Percentiles rank a stretch among this genome's conserved stretches.
Evolutionary conservation across 148 eudicot genomes (phyloP).

Genomic region (Camellia japonica): DNA sequence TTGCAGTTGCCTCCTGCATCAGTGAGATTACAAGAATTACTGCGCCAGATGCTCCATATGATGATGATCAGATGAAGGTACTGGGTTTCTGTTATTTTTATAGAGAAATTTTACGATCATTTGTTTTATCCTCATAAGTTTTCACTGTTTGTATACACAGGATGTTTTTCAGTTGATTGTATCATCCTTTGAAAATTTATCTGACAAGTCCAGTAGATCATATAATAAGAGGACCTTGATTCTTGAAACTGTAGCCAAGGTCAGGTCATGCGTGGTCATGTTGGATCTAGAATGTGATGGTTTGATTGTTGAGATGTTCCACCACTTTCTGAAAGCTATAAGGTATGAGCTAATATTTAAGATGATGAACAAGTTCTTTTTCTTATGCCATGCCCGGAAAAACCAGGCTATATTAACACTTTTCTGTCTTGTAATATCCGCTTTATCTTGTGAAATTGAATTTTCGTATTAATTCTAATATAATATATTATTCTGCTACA

Average conservation of each 20-base stretch:
- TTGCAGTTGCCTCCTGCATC: slow-evolving; percentile 87
- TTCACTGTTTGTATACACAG: slow-evolving; percentile 30
- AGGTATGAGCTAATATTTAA: slow-evolving; percentile 39
- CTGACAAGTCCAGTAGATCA: slow-evolving; percentile 63
- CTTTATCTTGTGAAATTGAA: not conserved
- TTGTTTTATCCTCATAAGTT: slow-evolving; percentile 2
- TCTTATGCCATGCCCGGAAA: too few species aligned
- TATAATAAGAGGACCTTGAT: slow-evolving; percentile 58
- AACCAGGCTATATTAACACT: too few species aligned
- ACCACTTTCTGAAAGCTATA: slow-evolving; percentile 63
- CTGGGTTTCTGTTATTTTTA: not conserved
- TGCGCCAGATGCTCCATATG: slow-evolving; percentile 95
- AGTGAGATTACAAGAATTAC: slow-evolving; percentile 98
- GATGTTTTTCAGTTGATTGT: slow-evolving; percentile 87
- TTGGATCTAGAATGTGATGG: slow-evolving; percentile 89
- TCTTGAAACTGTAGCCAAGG: slow-evolving; percentile 91
- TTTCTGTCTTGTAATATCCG: not conserved
- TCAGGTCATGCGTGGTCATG: slow-evolving; percentile 98
- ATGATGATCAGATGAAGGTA: slow-evolving; percentile 92
- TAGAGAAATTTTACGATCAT: not conserved
- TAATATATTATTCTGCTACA: not conserved
- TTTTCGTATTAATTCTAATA: not conserved
- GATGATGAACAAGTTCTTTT: too few species aligned
- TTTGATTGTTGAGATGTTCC: slow-evolving; percentile 78
- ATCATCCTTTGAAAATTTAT: slow-evolving; percentile 71